A percentile compares a stretch with the other conserved stretches of the same genome.
Evolutionary conservation across 805 yeast species (phyloP).

Genomic region (Torulaspora quercuum): DNA sequence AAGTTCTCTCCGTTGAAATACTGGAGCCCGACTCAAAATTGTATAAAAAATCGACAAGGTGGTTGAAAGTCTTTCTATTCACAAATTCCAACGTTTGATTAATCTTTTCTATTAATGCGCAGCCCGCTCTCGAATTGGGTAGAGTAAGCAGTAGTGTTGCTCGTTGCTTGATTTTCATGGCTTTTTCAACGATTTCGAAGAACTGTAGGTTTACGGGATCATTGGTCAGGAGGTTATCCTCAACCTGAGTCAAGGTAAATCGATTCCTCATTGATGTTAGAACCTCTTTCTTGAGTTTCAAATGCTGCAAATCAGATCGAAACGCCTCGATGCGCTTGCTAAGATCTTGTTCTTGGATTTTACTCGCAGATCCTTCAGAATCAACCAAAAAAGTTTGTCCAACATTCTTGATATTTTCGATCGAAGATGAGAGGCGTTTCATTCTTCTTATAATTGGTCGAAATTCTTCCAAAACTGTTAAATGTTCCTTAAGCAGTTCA

Average conservation of each 20-base stretch:
- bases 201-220: slow-evolving; percentile 47
- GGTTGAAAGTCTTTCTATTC: slow-evolving; percentile 50
- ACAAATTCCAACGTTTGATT: slow-evolving; percentile 50
- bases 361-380: slow-evolving; percentile 20
- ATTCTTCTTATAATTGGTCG: slow-evolving; percentile 45
- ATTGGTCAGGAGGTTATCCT: slow-evolving; percentile 55
- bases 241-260: slow-evolving; percentile 69
- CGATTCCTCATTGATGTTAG: slow-evolving; percentile 52
- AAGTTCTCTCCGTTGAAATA: slow-evolving; percentile 18
- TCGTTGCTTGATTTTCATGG: slow-evolving; percentile 59
- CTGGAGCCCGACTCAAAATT: slow-evolving; percentile 26
- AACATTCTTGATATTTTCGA: slow-evolving; percentile 22
- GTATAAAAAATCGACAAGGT: slow-evolving; percentile 37
- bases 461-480: slow-evolving; percentile 45
- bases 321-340: slow-evolving; percentile 18
- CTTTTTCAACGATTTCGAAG: slow-evolving; percentile 56
- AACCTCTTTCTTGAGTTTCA: slow-evolving; percentile 48
- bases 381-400: slow-evolving; percentile 20
- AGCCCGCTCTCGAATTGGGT: slow-evolving; percentile 63
- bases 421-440: slow-evolving; percentile 32
- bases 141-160: slow-evolving; percentile 69
- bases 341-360: slow-evolving; percentile 19
- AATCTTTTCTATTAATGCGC: slow-evolving; percentile 58
- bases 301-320: slow-evolving; percentile 17
- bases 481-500: slow-evolving; percentile 56